Evolutionary conservation across 306 rosid genomes (phyloP).

Genomic region (Alnus rubra): DNA sequence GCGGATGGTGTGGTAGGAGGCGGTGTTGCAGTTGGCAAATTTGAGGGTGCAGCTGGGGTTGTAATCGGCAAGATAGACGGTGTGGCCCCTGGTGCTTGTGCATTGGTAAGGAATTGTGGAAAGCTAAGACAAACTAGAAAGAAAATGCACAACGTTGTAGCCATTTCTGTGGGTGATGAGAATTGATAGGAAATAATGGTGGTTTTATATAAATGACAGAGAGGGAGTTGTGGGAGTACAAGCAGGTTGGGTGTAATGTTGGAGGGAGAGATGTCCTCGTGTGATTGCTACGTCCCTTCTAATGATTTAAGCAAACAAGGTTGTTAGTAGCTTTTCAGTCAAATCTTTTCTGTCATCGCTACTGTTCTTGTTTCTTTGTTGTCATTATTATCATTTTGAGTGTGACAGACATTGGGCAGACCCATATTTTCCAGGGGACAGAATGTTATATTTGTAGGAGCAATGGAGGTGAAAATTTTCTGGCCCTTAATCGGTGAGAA

Average conservation of each 20-base stretch:
- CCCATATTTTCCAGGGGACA: not conserved
- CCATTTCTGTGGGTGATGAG: slow-evolving; percentile 29
- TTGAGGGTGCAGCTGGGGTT: slow-evolving; percentile 15
- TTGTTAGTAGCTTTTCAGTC: not conserved
- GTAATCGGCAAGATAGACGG: slow-evolving; percentile 40
- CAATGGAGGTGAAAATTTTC: not conserved
- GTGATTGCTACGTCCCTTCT: slow-evolving; percentile 44
- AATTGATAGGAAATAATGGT: slow-evolving; percentile 6
- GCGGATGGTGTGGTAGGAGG: not conserved
- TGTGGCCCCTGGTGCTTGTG: slow-evolving; percentile 42
- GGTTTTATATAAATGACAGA: slow-evolving; percentile 11
- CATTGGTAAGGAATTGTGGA: slow-evolving; percentile 25
- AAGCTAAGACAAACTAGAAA: slow-evolving; percentile 26
- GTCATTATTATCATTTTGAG: not conserved
- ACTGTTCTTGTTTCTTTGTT: not conserved
- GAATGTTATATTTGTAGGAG: not conserved
- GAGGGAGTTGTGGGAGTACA: not conserved
- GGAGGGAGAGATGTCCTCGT: slow-evolving; percentile 47
- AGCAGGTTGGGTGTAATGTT: slow-evolving; percentile 29
- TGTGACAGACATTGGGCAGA: not conserved
- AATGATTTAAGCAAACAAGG: slow-evolving; percentile 36
- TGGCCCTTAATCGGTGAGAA: not conserved
- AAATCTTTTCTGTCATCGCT: not conserved
- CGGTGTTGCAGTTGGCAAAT: not conserved
- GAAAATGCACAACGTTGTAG: slow-evolving; percentile 28